Evolutionary conservation across 129 eudicot genomes (phyloP).

Genomic region (Flaveria robusta): DNA sequence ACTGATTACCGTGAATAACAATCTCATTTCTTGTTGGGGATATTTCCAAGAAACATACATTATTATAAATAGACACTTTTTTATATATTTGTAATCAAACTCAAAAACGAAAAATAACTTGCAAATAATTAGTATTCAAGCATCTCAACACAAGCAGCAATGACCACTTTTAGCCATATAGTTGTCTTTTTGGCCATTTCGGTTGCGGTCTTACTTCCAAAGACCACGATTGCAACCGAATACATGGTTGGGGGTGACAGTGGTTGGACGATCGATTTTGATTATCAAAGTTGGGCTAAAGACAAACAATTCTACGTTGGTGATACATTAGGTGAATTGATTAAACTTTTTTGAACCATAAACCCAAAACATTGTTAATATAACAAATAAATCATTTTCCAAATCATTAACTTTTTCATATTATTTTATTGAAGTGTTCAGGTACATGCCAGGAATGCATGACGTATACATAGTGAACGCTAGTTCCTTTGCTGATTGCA

Average conservation of each 20-base stretch:
- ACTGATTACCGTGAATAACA: constrained; percentile 28
- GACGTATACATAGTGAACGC: constrained; percentile 50
- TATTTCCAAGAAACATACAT: constrained; percentile 25
- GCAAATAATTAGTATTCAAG: constrained; percentile 1
- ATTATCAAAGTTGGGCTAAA: constrained; percentile 41
- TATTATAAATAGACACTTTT: constrained; percentile 24
- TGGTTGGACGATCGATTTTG: constrained; percentile 39
- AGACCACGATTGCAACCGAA: constrained; percentile 33
- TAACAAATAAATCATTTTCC: background rate
- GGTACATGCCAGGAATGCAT: constrained; percentile 33
- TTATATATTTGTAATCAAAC: constrained; percentile 12
- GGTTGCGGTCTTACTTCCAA: constrained; percentile 22
- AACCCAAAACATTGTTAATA: background rate
- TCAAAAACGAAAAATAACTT: background rate
- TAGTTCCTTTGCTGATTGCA: constrained; percentile 35
- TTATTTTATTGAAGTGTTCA: constrained; percentile 39
- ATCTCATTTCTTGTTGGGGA: constrained; percentile 11
- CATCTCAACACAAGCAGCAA: constrained; percentile 1
- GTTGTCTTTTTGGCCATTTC: constrained; percentile 25
- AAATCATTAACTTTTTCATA: background rate
- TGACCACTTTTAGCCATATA: constrained; percentile 31
- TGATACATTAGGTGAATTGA: constrained; percentile 39
- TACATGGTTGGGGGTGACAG: constrained; percentile 38
- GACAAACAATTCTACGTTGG: constrained; percentile 44
- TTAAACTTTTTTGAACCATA: background rate